phyloP scores from a whole-genome alignment of 2,329 filamentous ascomycete species.

The Colletotrichum coccodes region DNA sequence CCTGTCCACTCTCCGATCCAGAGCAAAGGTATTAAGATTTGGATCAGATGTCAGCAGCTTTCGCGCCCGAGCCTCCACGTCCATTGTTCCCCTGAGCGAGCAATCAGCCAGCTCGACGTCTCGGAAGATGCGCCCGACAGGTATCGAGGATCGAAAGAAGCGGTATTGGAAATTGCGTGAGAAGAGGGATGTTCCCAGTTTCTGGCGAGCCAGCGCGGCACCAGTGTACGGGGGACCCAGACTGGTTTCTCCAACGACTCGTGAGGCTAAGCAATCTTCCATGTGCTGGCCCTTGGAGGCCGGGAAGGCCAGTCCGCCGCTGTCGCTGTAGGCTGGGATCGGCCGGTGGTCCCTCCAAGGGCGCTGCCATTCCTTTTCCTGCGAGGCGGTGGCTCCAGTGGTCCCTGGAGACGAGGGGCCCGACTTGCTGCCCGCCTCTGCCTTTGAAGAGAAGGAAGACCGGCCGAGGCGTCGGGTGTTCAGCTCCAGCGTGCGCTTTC shows the following conservation, averaged over 20 bases:
- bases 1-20: neutral
- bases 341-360: slow-evolving; percentile 1
- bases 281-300: slow-evolving; percentile 5
- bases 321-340: slow-evolving; percentile 22
- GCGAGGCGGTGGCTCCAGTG: slow-evolving; percentile 1
- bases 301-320: slow-evolving; percentile 17
- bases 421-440: slow-evolving; percentile 3
- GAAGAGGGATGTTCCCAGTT: slow-evolving; percentile 27
- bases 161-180: slow-evolving; percentile 8
- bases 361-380: neutral
- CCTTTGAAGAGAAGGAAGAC: neutral
- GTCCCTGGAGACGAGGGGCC: slow-evolving; percentile 9
- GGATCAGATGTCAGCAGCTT: slow-evolving; percentile 18
- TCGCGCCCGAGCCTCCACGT: slow-evolving; percentile 1
- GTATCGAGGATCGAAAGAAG: slow-evolving; percentile 13
- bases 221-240: neutral
- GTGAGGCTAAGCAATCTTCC: slow-evolving; percentile 26
- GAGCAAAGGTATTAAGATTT: neutral
- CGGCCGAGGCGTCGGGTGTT: neutral
- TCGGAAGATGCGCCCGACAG: slow-evolving; percentile 18
- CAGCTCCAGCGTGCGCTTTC: neutral
- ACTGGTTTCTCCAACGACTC: slow-evolving; percentile 17
- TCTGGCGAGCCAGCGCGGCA: neutral
- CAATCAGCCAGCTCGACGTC: neutral
- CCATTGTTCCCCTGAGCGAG: slow-evolving; percentile 1